Base-by-base conservation (phyloP, 1,284 basidiomycete genomes). In the Acaromyces ingoldii region DNA sequence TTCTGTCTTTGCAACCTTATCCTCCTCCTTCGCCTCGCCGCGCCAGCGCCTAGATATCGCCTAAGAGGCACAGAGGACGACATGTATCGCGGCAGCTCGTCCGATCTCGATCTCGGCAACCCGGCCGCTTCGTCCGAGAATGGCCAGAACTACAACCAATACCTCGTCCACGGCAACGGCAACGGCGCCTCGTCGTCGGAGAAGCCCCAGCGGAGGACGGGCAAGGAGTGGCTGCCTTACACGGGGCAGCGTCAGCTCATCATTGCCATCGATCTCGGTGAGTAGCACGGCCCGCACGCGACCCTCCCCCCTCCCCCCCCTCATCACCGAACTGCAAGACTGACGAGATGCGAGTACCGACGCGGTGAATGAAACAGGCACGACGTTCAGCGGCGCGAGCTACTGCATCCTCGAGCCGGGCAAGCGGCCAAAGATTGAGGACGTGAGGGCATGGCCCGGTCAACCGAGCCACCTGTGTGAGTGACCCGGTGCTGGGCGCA, bases 391-490 rank as follows among this genome's bases (percentile, higher is more conserved):
- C 13, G 52, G 52, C 26, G 52, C 52, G 21, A 49, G 45, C 26
- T 54, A 50, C 41, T 54, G 52, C 28, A 49, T 54, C 19, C 45
- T 54, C 26, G 52, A 54, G 34, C 52, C 52, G 7, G 52, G 52
- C 29, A 54, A 54, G 48, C 36, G 47, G 26, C 52, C 52, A 5
- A 45, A 37, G 21, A 54, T 54, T 30, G 52, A 54, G 36, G 52
- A 54, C 31, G 42, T 45, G 26, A 36, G 47, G 13, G 48, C 52
- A 10, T 54, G 47, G 36, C 52, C 52, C 6, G 52, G 47, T n/a
- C 52, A 54, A 25, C 33, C 52, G n/a, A 54, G 47, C 17, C 45
- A 47, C 19, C 34, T 54, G 22, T 54, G 36, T 38, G 36, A 38
- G 36, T 38, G 29, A 13, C 29, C 29, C 13, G 29, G 7, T 30